These are phyloP conservation scores for Beauveria medogensis DNA, from an alignment of 2,329 filamentous ascomycete genomes.

Conservation along the genomic window DNA sequence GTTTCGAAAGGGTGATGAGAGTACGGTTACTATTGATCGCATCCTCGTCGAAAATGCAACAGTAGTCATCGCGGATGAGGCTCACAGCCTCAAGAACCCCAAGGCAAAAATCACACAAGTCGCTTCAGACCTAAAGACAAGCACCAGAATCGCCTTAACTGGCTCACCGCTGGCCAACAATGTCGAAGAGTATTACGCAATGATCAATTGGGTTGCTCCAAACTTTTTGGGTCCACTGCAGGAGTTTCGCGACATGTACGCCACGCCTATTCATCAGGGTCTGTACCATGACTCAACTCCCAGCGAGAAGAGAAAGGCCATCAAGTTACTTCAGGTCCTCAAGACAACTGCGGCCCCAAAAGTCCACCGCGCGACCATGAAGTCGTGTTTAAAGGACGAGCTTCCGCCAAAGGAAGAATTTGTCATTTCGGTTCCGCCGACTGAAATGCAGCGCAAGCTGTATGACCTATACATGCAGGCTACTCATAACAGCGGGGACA, in stretches of 20 bases:
- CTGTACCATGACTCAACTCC: conserved; percentile 56
- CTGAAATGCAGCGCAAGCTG: conserved; percentile 51
- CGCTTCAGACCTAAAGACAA: conserved; percentile 54
- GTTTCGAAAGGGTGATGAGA: conserved; percentile 18
- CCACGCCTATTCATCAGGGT: conserved; percentile 64
- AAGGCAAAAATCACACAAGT: conserved; percentile 42
- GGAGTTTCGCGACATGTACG: conserved; percentile 66
- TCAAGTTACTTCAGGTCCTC: conserved; percentile 62
- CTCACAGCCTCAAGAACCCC: conserved; percentile 68
- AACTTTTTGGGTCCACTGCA: conserved; percentile 60
- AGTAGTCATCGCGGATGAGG: conserved; percentile 78
- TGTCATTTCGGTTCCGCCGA: conserved; percentile 65
- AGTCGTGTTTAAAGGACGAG: conserved; percentile 52
- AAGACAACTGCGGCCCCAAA: conserved; percentile 68
- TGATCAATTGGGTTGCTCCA: conserved; percentile 81
- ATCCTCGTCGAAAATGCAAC: conserved; percentile 54
- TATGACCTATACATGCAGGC: conserved; percentile 45
- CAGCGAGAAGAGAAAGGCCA: conserved; percentile 47
- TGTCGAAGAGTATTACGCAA: conserved; percentile 73
- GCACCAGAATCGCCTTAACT: conserved; percentile 71
- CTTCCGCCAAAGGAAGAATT: conserved; percentile 76
- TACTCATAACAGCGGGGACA: conserved; percentile 6
- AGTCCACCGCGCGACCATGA: conserved; percentile 65
- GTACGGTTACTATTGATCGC: conserved; percentile 20
- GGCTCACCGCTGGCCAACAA: conserved; percentile 83